These are phyloP conservation scores for Fusarium sp. DNA, from an alignment of 2,329 filamentous ascomycete genomes.

Conservation along the genomic window DNA sequence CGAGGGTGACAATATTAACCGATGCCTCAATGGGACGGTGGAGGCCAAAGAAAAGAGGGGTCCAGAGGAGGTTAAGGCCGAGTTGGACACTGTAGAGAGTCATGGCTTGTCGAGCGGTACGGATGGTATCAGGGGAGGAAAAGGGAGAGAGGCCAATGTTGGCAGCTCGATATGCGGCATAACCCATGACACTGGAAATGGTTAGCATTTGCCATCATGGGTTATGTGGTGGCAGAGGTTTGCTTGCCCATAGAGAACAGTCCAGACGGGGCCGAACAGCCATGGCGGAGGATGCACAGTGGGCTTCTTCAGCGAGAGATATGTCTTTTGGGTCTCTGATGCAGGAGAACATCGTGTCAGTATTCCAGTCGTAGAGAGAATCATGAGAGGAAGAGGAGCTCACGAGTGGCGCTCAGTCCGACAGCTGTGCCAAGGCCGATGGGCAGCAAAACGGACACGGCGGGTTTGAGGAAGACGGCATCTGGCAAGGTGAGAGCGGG, in stretches of 20 bases:
- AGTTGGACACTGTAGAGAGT: slow-evolving; percentile 90
- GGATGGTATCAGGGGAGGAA: slow-evolving; percentile 64
- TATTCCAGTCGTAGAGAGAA: neutral
- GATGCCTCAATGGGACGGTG: slow-evolving; percentile 80
- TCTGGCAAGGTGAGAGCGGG: slow-evolving; percentile 81
- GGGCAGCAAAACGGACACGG: slow-evolving; percentile 80
- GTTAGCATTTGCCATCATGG: neutral
- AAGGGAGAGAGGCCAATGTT: slow-evolving; percentile 70
- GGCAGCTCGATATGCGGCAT: slow-evolving; percentile 84
- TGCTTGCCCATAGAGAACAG: slow-evolving; percentile 68
- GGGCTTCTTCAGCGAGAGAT: slow-evolving; percentile 75
- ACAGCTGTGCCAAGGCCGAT: slow-evolving; percentile 79
- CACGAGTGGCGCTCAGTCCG: slow-evolving; percentile 76
- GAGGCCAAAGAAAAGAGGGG: slow-evolving; percentile 90
- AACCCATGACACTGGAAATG: slow-evolving; percentile 77
- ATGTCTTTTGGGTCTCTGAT: slow-evolving; percentile 69
- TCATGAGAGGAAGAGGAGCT: slow-evolving; percentile 43
- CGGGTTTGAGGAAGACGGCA: slow-evolving; percentile 77
- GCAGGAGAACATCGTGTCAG: slow-evolving; percentile 34
- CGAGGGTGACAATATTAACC: slow-evolving; percentile 78
- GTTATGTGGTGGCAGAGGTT: neutral
- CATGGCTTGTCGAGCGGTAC: slow-evolving; percentile 74
- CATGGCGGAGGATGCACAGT: slow-evolving; percentile 70
- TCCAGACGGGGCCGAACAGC: slow-evolving; percentile 76
- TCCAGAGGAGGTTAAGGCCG: slow-evolving; percentile 87